A percentile compares a stretch with the other conserved stretches of the same genome.
Conservation (phyloP, 495 filamentous ascomycete genomes). For the Zalerion maritima region DNA sequence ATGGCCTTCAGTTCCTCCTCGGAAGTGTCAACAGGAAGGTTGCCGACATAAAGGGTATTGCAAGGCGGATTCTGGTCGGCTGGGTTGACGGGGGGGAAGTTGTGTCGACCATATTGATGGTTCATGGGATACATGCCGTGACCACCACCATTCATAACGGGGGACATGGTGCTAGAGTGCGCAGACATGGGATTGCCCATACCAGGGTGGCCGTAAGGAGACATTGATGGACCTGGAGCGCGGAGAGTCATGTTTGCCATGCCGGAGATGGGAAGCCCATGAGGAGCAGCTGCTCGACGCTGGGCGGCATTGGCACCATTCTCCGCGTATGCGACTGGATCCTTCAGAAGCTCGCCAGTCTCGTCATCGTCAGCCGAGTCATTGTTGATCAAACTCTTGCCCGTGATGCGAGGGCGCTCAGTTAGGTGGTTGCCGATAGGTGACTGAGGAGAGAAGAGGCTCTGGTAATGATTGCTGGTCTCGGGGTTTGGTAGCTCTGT, state of each 20-base stretch:
- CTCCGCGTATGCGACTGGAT: conserved; percentile 72
- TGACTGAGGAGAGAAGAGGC: conserved; percentile 70
- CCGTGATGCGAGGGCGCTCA: conserved; percentile 54
- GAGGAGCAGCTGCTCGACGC: conserved; percentile 57
- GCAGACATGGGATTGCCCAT: conserved; percentile 28
- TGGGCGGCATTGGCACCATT: conserved; percentile 44
- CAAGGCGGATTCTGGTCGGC: conserved; percentile 96
- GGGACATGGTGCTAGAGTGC: conserved; percentile 46
- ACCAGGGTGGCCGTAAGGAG: conserved; percentile 33
- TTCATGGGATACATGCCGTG: conserved; percentile 38
- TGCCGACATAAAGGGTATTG: conserved; percentile 96
- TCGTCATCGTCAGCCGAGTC: conserved; percentile 69
- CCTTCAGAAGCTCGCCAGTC: conserved; percentile 67
- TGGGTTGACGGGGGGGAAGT: conserved; percentile 80
- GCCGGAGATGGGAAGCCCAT: conserved; percentile 55
- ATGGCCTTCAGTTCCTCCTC: conserved; percentile 94
- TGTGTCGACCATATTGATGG: conserved; percentile 46
- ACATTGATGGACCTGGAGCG: conserved; percentile 36
- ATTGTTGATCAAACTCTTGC: conserved; percentile 76
- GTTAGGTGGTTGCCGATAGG: conserved; percentile 62
- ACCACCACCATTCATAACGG: conserved; percentile 30
- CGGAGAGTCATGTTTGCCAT: conserved; percentile 59
- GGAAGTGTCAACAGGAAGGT: conserved; percentile 82
- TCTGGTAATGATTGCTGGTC: conserved; percentile 48
- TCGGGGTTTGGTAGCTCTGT: conserved; percentile 48